Evolutionary conservation across 768 basidiomycete species (phyloP), one percentile per base, ranked within the genome.

Genomic region (Asterophora lycoperdoides): DNA sequence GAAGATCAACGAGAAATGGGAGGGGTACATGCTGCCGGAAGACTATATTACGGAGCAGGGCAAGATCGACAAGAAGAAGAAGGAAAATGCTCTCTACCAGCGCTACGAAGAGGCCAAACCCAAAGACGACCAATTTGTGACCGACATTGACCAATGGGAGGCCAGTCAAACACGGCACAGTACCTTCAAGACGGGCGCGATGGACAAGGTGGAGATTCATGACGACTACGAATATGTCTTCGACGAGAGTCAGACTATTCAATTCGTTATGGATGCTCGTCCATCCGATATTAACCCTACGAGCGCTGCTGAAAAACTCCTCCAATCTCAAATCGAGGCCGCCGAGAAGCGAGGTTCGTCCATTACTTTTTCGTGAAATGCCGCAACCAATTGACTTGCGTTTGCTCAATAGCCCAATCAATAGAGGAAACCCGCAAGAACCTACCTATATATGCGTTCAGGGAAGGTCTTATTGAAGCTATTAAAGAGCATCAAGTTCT

Each of bases 1-100:
- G 54, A 86, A 84, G 61, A 96, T 99, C 48, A 89, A 92, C 65
- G 96, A 99, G 71, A 92, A 89, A 54, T 91, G 78, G 69, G 96
- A 99, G 53, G 95, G 95, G 7, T 99, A 99, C 63, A 84, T 87
- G 69, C 79, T 98, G 36, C 96, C 96, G 0, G 96, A 98, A 57
- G 96, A 98, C 66, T 99, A 99, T 64, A 79, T 98, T 58, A 99
- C 96, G 0, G 95, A 95, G 60, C 93, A 97, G 64, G 96, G 96
- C 23, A 96, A 94, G 70, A 93, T 99, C 52, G 94, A 98, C 77
- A 87, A 83, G 70, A 93, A 96, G 75, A 92, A 90, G 70, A 93
- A 96, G 63, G 82, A 93, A 63, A 86, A 86, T 55, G 93, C 88
- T 0, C 67, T 99, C 44, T 97, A 96, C 65, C 79, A 88, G 58